These are phyloP conservation scores for Echinochloa phyllopogon DNA, from an alignment of 176 grass and related monocot genomes.

Conservation along the genomic window DNA sequence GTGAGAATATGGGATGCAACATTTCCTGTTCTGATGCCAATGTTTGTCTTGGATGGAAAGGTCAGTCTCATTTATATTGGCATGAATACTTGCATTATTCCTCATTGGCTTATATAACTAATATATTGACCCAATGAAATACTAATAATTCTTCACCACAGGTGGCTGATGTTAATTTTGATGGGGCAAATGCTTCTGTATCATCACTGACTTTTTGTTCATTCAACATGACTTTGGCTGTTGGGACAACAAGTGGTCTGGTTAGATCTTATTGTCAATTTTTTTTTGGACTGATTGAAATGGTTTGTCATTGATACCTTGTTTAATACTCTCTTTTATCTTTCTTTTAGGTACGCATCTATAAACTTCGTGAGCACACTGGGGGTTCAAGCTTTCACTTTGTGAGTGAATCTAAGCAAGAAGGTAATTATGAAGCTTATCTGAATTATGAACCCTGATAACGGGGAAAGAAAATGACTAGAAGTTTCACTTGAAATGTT, in stretches of 20 bases:
- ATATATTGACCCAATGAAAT: background rate
- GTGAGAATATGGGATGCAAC: conserved; percentile 98
- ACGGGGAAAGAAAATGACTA: background rate
- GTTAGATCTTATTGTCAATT: conserved; percentile 62
- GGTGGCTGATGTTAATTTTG: conserved; percentile 68
- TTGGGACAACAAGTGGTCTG: conserved; percentile 90
- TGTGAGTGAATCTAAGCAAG: conserved; percentile 71
- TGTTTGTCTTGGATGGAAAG: conserved; percentile 90
- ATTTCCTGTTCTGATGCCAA: conserved; percentile 70
- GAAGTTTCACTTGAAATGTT: conserved; percentile 9
- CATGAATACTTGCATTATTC: conserved; percentile 14
- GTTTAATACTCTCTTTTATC: conserved; percentile 21
- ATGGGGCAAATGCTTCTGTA: conserved; percentile 64
- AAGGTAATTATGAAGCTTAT: conserved; percentile 65
- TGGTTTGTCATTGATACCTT: conserved; percentile 26
- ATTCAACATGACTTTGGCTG: conserved; percentile 72
- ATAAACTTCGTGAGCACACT: conserved; percentile 74
- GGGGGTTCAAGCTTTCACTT: conserved; percentile 78
- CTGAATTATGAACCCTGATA: conserved; percentile 11
- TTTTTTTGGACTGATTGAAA: conserved; percentile 34
- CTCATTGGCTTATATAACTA: background rate
- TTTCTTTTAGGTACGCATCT: conserved; percentile 76
- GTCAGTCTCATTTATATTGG: conserved; percentile 44
- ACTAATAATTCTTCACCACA: conserved; percentile 48
- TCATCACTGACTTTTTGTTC: conserved; percentile 80